Evolutionary conservation across 352 stramenopile genomes (phyloP).

Genomic region (Blastocystis hominis): DNA sequence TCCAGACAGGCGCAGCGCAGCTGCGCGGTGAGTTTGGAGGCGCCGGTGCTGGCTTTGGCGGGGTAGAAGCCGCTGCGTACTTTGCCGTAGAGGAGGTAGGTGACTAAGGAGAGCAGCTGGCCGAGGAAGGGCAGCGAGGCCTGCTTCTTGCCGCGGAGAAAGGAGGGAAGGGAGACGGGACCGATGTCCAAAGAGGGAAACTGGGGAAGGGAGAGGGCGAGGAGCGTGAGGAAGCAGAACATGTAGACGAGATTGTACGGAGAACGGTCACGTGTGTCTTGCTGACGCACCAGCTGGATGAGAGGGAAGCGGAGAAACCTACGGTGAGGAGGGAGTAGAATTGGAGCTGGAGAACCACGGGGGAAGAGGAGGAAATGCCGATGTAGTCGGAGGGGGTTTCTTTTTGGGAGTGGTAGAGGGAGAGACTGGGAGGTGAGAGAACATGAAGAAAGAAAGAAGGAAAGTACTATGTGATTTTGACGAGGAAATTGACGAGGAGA

Average conservation of each 20-base stretch:
- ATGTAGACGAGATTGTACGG: slow-evolving; percentile 50
- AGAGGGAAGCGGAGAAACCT: neutral
- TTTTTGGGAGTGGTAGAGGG: neutral
- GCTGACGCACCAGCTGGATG: neutral
- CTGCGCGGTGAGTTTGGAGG: slow-evolving; percentile 27
- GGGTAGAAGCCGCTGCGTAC: slow-evolving; percentile 23
- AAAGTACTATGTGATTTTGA: slow-evolving; percentile 10
- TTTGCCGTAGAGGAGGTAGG: slow-evolving; percentile 10
- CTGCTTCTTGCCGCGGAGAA: neutral
- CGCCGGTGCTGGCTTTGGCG: neutral
- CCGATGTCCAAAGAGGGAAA: neutral
- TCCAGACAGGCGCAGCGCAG: slow-evolving; percentile 16
- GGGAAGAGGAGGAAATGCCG: neutral
- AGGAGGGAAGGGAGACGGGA: neutral
- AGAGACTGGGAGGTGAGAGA: neutral
- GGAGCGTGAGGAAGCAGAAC: slow-evolving; percentile 38
- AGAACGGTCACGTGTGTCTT: neutral
- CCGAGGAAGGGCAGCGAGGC: neutral
- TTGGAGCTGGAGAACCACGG: slow-evolving; percentile 19
- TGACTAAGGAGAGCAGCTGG: neutral
- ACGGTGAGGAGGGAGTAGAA: slow-evolving; percentile 19
- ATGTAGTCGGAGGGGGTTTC: neutral
- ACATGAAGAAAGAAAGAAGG: neutral
- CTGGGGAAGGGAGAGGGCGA: neutral
- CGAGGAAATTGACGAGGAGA: neutral